These are phyloP conservation scores for Panellus pusillus DNA, from an alignment of 768 basidiomycete genomes.

Conservation along the genomic window DNA sequence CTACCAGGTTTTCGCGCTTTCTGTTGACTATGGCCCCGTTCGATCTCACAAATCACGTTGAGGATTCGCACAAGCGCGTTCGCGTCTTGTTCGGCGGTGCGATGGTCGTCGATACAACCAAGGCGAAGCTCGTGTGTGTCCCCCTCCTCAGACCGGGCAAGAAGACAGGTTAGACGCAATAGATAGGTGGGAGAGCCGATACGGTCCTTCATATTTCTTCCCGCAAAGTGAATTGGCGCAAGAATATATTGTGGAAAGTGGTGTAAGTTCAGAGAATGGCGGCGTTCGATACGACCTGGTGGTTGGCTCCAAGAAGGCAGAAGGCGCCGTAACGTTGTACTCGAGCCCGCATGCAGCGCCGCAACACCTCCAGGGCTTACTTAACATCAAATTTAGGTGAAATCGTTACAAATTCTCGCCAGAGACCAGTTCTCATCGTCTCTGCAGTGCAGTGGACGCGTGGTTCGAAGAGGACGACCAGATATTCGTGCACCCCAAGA, in stretches of 20 bases:
- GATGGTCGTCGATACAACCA: conserved; percentile 54
- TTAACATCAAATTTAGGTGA: no score
- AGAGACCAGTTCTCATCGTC: neutral
- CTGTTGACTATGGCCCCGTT: conserved; percentile 2
- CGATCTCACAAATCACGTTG: conserved; percentile 34
- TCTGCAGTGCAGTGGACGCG: conserved; percentile 48
- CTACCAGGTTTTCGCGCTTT: neutral
- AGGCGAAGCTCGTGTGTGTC: conserved; percentile 64
- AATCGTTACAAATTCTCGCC: no score
- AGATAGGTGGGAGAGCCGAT: conserved; percentile 53
- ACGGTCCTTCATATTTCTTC: conserved; percentile 60
- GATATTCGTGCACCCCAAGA: conserved; percentile 62
- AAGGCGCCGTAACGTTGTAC: conserved; percentile 37
- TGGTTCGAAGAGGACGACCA: conserved; percentile 75
- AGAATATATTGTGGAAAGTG: conserved; percentile 34
- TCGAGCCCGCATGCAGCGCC: conserved; percentile 21
- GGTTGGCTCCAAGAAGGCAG: conserved; percentile 30
- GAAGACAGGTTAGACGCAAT: no score
- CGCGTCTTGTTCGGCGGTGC: conserved; percentile 53
- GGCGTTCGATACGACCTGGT: conserved; percentile 47
- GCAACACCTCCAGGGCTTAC: conserved; percentile 43
- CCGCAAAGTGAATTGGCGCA: conserved; percentile 42
- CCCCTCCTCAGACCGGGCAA: conserved; percentile 27
- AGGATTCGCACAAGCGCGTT: conserved; percentile 50
- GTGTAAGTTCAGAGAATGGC: conserved; percentile 22